Percentiles rank a stretch among this genome's conserved stretches.
Conservation (phyloP, 1,284 basidiomycete genomes). For the Marasmius tenuissimus region DNA sequence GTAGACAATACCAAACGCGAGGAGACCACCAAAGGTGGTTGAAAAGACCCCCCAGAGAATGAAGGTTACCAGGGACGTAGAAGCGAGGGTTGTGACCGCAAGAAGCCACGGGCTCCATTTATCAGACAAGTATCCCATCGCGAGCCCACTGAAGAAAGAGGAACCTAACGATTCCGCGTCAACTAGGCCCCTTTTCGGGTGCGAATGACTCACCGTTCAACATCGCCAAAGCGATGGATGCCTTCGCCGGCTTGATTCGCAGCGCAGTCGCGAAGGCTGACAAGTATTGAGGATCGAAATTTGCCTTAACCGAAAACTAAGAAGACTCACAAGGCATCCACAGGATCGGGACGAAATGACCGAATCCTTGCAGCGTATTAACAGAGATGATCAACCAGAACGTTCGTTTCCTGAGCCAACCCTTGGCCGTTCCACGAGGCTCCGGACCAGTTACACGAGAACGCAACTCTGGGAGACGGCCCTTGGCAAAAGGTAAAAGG, state of each 20-base stretch:
- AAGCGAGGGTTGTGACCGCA: constrained; percentile 26
- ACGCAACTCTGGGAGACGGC: constrained; percentile 30
- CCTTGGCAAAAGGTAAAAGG: constrained; percentile 30
- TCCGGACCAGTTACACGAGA: constrained; percentile 19
- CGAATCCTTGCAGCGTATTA: constrained; percentile 35
- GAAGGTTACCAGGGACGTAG: constrained; percentile 32
- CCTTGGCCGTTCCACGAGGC: constrained; percentile 8
- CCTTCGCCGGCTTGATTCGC: constrained; percentile 22
- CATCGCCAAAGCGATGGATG: constrained; percentile 27
- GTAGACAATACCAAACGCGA: constrained; percentile 34
- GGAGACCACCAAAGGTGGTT: constrained; percentile 29
- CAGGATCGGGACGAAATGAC: constrained; percentile 32
- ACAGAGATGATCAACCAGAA: constrained; percentile 31
- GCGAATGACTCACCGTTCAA: constrained; percentile 24
- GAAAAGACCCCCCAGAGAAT: constrained; percentile 40
- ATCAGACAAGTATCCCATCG: constrained; percentile 36
- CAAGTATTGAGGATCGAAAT: constrained; percentile 24
- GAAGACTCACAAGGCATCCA: constrained; percentile 33
- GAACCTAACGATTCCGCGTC: constrained; percentile 19
- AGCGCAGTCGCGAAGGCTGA: constrained; percentile 31
- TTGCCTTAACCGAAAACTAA: not conserved
- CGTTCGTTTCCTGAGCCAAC: constrained; percentile 23
- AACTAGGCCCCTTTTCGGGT: constrained; percentile 4
- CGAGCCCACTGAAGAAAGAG: constrained; percentile 30
- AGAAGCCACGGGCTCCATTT: constrained; percentile 34